Evolutionary conservation across 371 early-diverging fungal genomes (phyloP), one percentile per base, ranked within the genome.

Genomic region (Blakeslea trispora): DNA sequence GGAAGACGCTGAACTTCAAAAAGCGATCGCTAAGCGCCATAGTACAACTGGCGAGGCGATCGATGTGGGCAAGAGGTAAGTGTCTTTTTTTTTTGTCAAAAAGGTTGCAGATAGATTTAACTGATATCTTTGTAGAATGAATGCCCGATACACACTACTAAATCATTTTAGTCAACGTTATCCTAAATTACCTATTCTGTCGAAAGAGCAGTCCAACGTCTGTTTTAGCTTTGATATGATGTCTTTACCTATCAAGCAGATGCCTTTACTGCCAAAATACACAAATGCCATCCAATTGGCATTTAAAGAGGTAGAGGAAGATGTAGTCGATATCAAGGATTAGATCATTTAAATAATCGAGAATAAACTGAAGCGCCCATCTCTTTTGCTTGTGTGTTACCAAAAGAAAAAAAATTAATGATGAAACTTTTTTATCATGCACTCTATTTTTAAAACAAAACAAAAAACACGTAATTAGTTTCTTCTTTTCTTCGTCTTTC

Each of bases 131-230:
- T 8, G 31, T 64, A 79, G 73, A 59, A 89, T 97, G 92, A 77
- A 86, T 18, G 95, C 97, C 39, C 80, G 86, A 58, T 79, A 73
- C 50, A 81, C 93, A 4, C 63, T 99, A 37, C 72, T 99, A 53
- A 99, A 99, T 49, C 99, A 99, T 69, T 99, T 99, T 64, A 96
- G 97, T 68, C 98, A 99, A 74, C 84, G 99, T 21, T 98, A 98
- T 75, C 90, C 91, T 13, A 90, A 91, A 69, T 63, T 92, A 18
- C 92, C 92, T 0, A 58, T 64, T 24, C 76, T 90, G 5, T 75
- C 76, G 10, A 59, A 72, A 59, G 74, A 73, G 17, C 71, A 74
- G 17, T 72, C 66, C 17, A 61, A 71, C 23, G 82, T 89, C 17
- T 90, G 91, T n/a, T 78, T 90, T 44, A 89, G 90, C 54, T 92